Conservation (phyloP, 2,329 filamentous ascomycete genomes). For the Zasmidium cellare region DNA sequence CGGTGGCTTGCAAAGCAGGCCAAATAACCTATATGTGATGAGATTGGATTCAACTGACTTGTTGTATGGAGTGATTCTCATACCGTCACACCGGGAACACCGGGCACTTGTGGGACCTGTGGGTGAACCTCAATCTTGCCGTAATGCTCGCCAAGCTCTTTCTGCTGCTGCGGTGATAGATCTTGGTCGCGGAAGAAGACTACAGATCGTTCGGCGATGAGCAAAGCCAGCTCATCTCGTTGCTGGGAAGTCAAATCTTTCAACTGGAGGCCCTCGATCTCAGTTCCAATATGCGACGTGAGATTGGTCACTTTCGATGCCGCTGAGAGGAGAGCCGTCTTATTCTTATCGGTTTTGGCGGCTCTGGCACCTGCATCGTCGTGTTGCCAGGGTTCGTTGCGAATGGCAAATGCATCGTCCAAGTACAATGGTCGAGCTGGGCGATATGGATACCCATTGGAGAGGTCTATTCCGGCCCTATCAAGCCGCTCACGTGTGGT, state of each 20-base stretch:
- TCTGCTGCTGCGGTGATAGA: conserved; percentile 63
- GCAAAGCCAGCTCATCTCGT: conserved; percentile 61
- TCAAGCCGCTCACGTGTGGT: conserved; percentile 59
- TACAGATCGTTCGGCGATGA: conserved; percentile 64
- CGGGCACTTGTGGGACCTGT: conserved; percentile 70
- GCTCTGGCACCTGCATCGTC: background rate
- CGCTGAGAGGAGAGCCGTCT: conserved; percentile 60
- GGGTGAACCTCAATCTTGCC: conserved; percentile 70
- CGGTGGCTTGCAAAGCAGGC: conserved; percentile 66
- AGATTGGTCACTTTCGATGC: conserved; percentile 65
- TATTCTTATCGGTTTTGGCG: conserved; percentile 49
- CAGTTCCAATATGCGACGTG: conserved; percentile 63
- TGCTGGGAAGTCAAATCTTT: conserved; percentile 62
- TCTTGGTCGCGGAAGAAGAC: conserved; percentile 66
- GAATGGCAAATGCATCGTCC: conserved; percentile 67
- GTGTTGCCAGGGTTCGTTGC: conserved; percentile 40
- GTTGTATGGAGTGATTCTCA: too few relatives aligned
- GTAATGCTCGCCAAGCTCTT: conserved; percentile 62
- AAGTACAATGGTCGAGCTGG: conserved; percentile 67
- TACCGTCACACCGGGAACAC: conserved; percentile 56
- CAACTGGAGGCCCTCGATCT: conserved; percentile 64
- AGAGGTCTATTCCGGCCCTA: conserved; percentile 69
- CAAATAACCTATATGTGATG: conserved; percentile 28
- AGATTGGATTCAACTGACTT: too few relatives aligned
- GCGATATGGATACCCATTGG: conserved; percentile 69